Evolutionary conservation across 2,329 filamentous ascomycete species (phyloP).

Genomic region (Graphiopsis chlorocephala): DNA sequence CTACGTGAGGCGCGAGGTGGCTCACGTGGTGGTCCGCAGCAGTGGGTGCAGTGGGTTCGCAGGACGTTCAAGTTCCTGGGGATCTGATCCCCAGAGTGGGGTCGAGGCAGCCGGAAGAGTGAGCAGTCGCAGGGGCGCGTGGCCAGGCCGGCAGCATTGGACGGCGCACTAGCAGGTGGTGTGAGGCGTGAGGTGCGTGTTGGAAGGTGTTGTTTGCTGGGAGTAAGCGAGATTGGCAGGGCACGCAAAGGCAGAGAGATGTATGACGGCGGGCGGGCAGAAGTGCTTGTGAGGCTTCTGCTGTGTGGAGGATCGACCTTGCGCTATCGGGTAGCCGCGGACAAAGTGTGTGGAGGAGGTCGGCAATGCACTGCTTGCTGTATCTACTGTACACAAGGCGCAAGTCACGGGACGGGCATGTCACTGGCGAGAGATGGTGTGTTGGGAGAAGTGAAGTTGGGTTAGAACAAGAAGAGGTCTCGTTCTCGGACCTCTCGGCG

Average conservation of each 20-base stretch:
- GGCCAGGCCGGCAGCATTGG: slow-evolving; percentile 7
- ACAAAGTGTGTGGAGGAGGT: not conserved
- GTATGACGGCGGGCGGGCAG: not conserved
- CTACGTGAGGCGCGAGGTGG: slow-evolving; percentile 1
- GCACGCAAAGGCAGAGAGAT: not conserved
- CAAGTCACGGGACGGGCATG: not conserved
- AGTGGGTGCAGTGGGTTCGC: not conserved
- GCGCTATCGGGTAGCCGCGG: not conserved
- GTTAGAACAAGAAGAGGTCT: not conserved
- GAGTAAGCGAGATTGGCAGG: not conserved
- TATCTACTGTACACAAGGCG: not conserved
- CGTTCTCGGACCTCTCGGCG: not conserved
- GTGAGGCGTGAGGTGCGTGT: not conserved
- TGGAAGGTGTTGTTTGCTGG: not conserved
- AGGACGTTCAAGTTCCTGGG: slow-evolving; percentile 1
- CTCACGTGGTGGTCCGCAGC: not conserved
- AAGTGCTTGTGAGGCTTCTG: not conserved
- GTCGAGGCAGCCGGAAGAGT: not conserved
- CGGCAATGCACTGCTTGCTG: not conserved
- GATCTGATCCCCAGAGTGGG: slow-evolving; percentile 14
- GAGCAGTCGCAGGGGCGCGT: not conserved
- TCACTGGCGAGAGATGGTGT: not conserved
- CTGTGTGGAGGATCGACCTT: not conserved
- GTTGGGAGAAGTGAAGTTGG: not conserved
- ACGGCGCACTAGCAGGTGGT: not conserved